Evolutionary conservation across 208 protist genomes (phyloP), one percentile per base, ranked within the genome.

Genomic region (Leptomonas pyrrhocoris): DNA sequence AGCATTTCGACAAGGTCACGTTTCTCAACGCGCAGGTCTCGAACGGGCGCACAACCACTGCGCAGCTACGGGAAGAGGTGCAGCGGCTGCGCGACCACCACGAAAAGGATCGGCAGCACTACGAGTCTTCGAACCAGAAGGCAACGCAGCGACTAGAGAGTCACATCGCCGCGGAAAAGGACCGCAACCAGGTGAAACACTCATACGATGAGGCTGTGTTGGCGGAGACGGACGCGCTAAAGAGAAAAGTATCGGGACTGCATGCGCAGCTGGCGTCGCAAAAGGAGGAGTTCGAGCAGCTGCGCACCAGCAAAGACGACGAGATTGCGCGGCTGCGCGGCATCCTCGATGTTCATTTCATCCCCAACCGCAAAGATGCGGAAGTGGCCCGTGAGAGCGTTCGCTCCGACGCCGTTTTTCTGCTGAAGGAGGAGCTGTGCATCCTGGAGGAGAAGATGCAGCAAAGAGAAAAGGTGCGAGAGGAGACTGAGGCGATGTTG

Each of bases 21-120:
- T 93, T 93, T 74, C 69, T 97, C 42, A 94, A 94, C 68, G 92
- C 92, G 15, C 92, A 96, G 80, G 76, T 95, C 15, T 73, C 84
- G 21, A 94, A 96, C 56, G 79, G 88, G 25, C 85, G 91, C 12
- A 91, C 85, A 5, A 79, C 86, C 0, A 79, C 91, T 31, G 73
- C 83, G 0, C 86, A 92, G 62, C 68, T 96, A 30, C 91, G 93
- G 51, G 63, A 77, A 13, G 87, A 85, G 68, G 61, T 96, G 49
- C 46, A 78, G 1, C 63, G 77, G 8, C 86, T 92, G 46, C 84
- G 83, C 31, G 69, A 77, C 36, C 54, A 53, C 38, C 59, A 88
- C 60, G 74, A 69, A 49, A 45, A 62, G 13, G 84, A 90, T 28
- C n/a, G 88, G 50, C 62, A 69, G 50, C 64, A 57, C 45, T 77